Percentiles rank a stretch among this genome's conserved stretches.
Conservation (phyloP, 1,284 basidiomycete genomes). For the Trametes polyzona region DNA sequence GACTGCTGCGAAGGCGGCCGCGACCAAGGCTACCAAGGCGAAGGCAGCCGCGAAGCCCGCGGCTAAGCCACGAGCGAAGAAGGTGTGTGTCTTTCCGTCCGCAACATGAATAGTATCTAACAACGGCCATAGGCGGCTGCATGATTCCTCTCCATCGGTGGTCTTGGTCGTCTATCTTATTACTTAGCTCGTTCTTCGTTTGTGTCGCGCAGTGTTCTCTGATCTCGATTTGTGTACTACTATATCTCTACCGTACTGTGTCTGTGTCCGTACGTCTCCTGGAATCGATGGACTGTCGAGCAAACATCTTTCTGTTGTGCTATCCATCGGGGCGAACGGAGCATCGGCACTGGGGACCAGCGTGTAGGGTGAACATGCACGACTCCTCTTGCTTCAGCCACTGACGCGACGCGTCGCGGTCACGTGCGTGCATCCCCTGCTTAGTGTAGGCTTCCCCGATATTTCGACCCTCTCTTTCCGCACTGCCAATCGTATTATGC, state of each 20-base stretch:
- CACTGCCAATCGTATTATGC: no score
- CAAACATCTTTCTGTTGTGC: no score
- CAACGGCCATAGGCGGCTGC: constrained; percentile 13
- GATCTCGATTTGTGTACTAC: constrained; percentile 21
- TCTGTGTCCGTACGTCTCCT: constrained; percentile 18
- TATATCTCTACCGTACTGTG: constrained; percentile 24
- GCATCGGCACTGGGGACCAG: neutral
- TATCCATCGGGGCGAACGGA: neutral
- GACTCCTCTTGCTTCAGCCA: neutral
- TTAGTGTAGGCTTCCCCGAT: neutral
- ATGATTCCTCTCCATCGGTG: constrained; percentile 4
- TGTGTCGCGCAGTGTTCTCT: constrained; percentile 15
- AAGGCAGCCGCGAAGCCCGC: constrained; percentile 42
- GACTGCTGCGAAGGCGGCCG: constrained; percentile 37
- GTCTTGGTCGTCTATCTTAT: constrained; percentile 21
- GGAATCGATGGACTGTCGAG: constrained; percentile 14
- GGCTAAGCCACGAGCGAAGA: constrained; percentile 36
- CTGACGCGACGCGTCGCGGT: constrained; percentile 19
- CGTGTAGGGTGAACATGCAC: neutral
- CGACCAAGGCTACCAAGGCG: constrained; percentile 33
- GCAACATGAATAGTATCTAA: neutral
- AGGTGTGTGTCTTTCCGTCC: constrained; percentile 12
- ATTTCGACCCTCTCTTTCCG: no score
- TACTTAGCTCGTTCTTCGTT: constrained; percentile 12
- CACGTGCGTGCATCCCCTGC: constrained; percentile 11